Percentiles rank a stretch among this genome's conserved stretches.
phyloP scores from a whole-genome alignment of 2,329 filamentous ascomycete genomes.

The Colletotrichum noveboracense region DNA sequence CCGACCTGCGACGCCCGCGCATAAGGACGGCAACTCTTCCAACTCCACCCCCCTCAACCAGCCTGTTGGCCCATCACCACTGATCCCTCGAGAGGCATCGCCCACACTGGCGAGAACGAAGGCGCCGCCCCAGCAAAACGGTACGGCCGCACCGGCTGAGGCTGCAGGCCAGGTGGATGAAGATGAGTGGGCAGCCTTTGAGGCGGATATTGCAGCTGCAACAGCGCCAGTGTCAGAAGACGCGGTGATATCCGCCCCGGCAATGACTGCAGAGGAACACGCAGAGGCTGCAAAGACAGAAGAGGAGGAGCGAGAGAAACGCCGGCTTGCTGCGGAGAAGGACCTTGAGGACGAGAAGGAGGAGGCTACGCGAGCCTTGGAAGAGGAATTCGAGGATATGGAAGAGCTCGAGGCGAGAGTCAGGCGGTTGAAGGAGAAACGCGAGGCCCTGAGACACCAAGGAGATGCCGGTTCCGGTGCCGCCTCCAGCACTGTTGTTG shows the following conservation, averaged over 20 bases:
- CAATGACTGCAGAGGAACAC: constrained; percentile 68
- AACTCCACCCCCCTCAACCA: constrained; percentile 41
- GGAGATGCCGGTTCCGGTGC: constrained; percentile 31
- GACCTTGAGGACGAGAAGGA: constrained; percentile 72
- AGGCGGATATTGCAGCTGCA: constrained; percentile 74
- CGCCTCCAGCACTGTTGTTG: background rate
- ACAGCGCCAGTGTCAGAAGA: constrained; percentile 42
- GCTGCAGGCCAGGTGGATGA: constrained; percentile 59
- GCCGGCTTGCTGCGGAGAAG: constrained; percentile 59
- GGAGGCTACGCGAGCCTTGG: constrained; percentile 74
- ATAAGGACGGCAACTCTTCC: constrained; percentile 42
- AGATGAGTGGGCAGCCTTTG: constrained; percentile 85
- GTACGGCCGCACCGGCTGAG: constrained; percentile 20
- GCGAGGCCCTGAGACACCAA: constrained; percentile 67
- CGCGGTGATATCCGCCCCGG: constrained; percentile 72
- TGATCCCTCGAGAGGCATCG: constrained; percentile 34
- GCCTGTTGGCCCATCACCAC: constrained; percentile 36
- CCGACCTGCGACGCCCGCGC: constrained; percentile 64
- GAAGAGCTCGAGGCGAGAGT: constrained; percentile 77
- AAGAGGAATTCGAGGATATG: constrained; percentile 85
- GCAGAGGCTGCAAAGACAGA: constrained; percentile 57
- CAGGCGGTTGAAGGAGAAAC: constrained; percentile 69
- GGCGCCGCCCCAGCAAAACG: constrained; percentile 12
- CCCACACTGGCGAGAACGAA: background rate
- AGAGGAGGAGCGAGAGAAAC: constrained; percentile 54